Base-by-base conservation (phyloP, 2,329 filamentous ascomycete genomes). In the Colletotrichum salicis region DNA sequence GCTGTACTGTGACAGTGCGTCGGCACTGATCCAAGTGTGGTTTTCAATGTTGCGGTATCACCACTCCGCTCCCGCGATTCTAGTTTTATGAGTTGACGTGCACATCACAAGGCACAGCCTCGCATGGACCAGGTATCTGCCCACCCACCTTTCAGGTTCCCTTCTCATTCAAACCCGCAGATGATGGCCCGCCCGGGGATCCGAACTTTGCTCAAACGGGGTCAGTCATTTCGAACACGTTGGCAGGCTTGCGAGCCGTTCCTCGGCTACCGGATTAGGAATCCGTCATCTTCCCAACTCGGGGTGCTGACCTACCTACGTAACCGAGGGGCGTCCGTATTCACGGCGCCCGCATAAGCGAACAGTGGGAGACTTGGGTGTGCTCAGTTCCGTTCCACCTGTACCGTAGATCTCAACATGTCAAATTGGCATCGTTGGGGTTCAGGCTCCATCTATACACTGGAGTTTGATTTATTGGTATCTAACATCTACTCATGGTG, bases 21-120 rank as follows among this genome's bases (percentile, higher is more conserved):
- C 64, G 64, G 56, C 22, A 66, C 55, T 60, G 6, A 48, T 60
- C 22, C 10, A 35, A 22, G 22, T 58, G 41, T 66, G 55, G 31
- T 55, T 15, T 24, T 33, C 13, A 12, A 22, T n/a, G 22, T 41
- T 60, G 55, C 19, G 41, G 41, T 27, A 41, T 51, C n/a, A 29
- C 13, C 33, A 27, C 24, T 33, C 41, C 19, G 41, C 41, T 48
- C 19, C 41, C 10, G 52, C 35, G 12, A 64, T 24, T 37, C 52
- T 56, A 24, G 41, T 51, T 27, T 33, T 19, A 41, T 51, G n/a
- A 22, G n/a, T 54, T 52, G 19, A 5, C 19, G 15, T 56, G 29
- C 54, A 33, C 54, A 19, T 35, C 27, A 33, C 12, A 15, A n/a
- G n/a, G 8, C 27, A 29, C 6, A n/a, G 59, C 31, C 27, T 51